Evolutionary conservation across 164 flowering plant genomes (phyloP), one percentile per base, ranked within the genome.

Genomic region (Amborella trichopoda): DNA sequence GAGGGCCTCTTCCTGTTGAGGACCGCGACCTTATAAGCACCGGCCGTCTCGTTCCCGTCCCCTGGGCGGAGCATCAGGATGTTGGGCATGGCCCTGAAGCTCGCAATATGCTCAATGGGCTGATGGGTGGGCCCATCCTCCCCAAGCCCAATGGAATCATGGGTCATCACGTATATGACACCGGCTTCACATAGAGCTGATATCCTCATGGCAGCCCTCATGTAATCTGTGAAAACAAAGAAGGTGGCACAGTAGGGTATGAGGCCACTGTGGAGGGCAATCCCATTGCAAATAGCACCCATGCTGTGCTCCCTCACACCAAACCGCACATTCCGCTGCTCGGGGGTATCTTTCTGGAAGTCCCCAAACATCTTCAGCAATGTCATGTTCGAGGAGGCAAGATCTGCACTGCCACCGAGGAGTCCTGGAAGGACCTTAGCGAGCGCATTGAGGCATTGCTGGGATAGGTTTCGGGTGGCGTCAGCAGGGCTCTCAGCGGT

Each of bases 391-490:
- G 72, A 72, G 24, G 64, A 26, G 12, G 81, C 81, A 49, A 75
- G 73, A 46, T 72, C 81, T 23, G 81, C 81, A 62, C 75, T 69
- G 2, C 80, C 80, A 30, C 58, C 62, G 4, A 58, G 18, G 17
- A 58, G 23, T n/a, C 62, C 62, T 33, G 62, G 62, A 42, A 58
- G 50, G 1, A 58, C 62, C 28, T 58, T 58, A 0, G 62, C 55
- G 6, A 38, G 41, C 3, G 11, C 41, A n/a, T n/a, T n/a, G 34
- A 91, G 83, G 54, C 64, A 59, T 52, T 40, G 51, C 27, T 84
- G 96, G 46, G 96, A 87, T 3, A 82, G 75, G 64, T 80, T 87
- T 62, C 99, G 69, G 43, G 99, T 91, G 30, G 99, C 95, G 58
- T 87, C 96, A 20, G 76, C 85, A 24, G 96, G 81, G 60, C 63